phyloP scores from a whole-genome alignment of 2,329 filamentous ascomycete species.

The Penicillium sclerotiorum region DNA sequence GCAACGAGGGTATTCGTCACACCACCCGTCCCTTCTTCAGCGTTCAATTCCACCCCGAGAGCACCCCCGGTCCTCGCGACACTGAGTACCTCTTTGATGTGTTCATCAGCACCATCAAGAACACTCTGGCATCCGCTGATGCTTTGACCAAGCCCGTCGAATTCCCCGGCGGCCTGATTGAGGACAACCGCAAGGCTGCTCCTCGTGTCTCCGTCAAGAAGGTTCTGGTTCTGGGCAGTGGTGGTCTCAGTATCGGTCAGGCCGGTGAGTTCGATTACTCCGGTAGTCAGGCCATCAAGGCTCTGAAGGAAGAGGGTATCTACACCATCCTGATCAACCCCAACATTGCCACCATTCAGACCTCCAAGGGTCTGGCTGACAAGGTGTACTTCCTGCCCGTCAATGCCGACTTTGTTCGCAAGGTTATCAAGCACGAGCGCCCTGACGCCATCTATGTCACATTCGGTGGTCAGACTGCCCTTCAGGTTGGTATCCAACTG shows the following conservation, averaged over 20 bases:
- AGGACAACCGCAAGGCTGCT: slow-evolving; percentile 75
- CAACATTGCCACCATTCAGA: slow-evolving; percentile 98
- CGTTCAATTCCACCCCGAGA: slow-evolving; percentile 99
- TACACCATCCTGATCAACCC: slow-evolving; percentile 99
- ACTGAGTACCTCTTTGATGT: slow-evolving; percentile 98
- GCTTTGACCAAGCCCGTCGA: slow-evolving; percentile 72
- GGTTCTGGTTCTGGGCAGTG: slow-evolving; percentile 89
- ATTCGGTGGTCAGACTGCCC: slow-evolving; percentile 94
- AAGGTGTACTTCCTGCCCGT: slow-evolving; percentile 99
- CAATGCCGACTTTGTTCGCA: slow-evolving; percentile 94
- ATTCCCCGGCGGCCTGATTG: slow-evolving; percentile 82
- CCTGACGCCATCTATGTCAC: slow-evolving; percentile 97
- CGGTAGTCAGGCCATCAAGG: slow-evolving; percentile 97
- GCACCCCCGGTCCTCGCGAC: slow-evolving; percentile 90
- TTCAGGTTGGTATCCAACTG: slow-evolving; percentile 95
- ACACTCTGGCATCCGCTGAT: slow-evolving; percentile 67
- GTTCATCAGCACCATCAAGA: slow-evolving; percentile 82
- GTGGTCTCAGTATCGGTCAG: slow-evolving; percentile 95
- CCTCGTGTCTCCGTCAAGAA: slow-evolving; percentile 88
- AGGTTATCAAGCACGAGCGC: slow-evolving; percentile 92
- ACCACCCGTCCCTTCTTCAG: slow-evolving; percentile 87
- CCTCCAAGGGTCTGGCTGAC: slow-evolving; percentile 94
- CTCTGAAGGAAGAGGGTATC: slow-evolving; percentile 94
- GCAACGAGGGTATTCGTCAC: slow-evolving; percentile 97
- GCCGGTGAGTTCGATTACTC: slow-evolving; percentile 99